Evolutionary conservation across 2,329 filamentous ascomycete species (phyloP).

Genomic region (Colletotrichum lentis): DNA sequence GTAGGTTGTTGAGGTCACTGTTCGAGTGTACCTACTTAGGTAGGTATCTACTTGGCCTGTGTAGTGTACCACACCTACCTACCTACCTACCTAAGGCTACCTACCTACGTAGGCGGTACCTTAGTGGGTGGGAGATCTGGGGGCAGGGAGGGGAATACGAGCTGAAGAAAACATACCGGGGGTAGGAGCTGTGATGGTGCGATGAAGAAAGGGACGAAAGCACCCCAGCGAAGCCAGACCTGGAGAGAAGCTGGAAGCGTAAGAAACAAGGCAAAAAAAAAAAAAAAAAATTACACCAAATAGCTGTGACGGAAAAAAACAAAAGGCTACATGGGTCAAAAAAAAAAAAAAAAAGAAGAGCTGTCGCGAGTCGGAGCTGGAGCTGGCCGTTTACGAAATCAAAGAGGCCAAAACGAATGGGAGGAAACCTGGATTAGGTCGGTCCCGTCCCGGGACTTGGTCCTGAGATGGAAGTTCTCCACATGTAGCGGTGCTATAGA

Average conservation of each 20-base stretch:
- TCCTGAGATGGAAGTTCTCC: too few species aligned
- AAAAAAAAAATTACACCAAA: too few species aligned
- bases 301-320: background rate
- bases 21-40: too few species aligned
- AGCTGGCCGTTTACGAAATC: background rate
- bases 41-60: too few species aligned
- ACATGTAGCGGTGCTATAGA: too few species aligned
- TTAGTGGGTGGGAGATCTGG: too few species aligned
- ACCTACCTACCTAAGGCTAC: too few species aligned
- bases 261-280: background rate
- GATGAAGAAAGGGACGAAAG: slow-evolving; percentile 17
- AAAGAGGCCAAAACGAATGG: too few species aligned
- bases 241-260: background rate
- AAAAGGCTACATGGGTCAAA: background rate
- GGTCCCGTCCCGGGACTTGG: too few species aligned
- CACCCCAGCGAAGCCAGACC: background rate
- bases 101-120: too few species aligned
- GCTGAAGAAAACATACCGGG: slow-evolving; percentile 36
- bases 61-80: too few species aligned
- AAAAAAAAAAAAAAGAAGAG: background rate
- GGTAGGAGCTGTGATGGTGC: slow-evolving; percentile 5
- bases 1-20: background rate
- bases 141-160: slow-evolving; percentile 35
- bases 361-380: background rate
- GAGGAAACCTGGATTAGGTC: too few species aligned